phyloP scores from a whole-genome alignment of 441 rosid genomes.

The Bruguiera hainesii region DNA sequence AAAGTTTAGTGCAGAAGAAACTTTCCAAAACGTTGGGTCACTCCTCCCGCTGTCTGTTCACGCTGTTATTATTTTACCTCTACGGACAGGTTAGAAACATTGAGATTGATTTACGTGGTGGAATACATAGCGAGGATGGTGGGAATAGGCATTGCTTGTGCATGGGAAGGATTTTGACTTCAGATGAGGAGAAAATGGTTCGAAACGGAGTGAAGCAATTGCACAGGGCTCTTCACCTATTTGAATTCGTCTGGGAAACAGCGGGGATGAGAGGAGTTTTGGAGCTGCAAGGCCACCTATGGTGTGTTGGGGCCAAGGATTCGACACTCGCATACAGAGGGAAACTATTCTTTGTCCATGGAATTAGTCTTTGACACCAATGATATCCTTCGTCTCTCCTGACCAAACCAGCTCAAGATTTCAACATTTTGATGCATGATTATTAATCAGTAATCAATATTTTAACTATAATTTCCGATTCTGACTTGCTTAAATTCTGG shows the following conservation, averaged over 20 bases:
- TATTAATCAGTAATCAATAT: too few species aligned
- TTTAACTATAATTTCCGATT: too few species aligned
- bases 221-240: conserved; percentile 60
- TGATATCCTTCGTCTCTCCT: neutral
- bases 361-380: conserved; percentile 35
- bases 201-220: conserved; percentile 65
- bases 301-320: conserved; percentile 60
- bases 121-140: conserved; percentile 32
- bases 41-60: conserved; percentile 72
- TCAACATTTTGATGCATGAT: too few species aligned
- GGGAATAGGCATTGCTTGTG: conserved; percentile 34
- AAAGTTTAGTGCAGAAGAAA: conserved; percentile 65
- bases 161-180: conserved; percentile 69
- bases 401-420: neutral
- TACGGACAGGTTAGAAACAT: conserved; percentile 59
- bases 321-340: conserved; percentile 44
- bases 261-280: conserved; percentile 58
- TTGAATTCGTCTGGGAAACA: conserved; percentile 67
- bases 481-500: too few species aligned
- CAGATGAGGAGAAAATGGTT: conserved; percentile 49
- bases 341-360: conserved; percentile 52
- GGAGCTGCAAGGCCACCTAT: conserved; percentile 64
- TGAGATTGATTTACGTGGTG: conserved; percentile 66
- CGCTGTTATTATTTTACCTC: conserved; percentile 67
- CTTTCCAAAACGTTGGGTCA: conserved; percentile 62